Conservation (phyloP, 768 basidiomycete species). For the Auriculariales sp. region DNA sequence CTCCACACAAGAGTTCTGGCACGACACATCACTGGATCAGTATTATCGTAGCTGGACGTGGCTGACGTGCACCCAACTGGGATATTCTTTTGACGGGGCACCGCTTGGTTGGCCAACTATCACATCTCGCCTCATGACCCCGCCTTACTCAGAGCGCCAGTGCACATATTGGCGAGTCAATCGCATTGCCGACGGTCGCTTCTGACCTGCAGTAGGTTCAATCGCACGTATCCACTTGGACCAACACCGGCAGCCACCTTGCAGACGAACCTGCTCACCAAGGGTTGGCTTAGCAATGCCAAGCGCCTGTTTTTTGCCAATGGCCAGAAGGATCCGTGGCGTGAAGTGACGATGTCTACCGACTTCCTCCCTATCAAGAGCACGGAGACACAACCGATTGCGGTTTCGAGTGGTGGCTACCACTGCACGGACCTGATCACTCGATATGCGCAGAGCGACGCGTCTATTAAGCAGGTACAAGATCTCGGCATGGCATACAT, state of each 20-base stretch:
- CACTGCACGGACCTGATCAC: conserved; percentile 47
- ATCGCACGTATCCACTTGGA: conserved; percentile 42
- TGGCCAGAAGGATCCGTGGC: conserved; percentile 59
- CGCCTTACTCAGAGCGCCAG: conserved; percentile 37
- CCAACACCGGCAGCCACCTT: conserved; percentile 26
- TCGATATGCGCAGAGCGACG: conserved; percentile 27
- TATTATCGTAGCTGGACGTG: conserved; percentile 50
- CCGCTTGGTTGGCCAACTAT: conserved; percentile 23
- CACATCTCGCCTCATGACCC: conserved; percentile 40
- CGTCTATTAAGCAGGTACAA: conserved; percentile 41
- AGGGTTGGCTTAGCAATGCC: conserved; percentile 47
- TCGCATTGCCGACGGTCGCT: background rate
- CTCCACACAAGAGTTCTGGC: conserved; percentile 27
- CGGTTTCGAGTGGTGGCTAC: conserved; percentile 45
- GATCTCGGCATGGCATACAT: conserved; percentile 34
- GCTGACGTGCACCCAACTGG: conserved; percentile 67
- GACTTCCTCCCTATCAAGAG: conserved; percentile 29
- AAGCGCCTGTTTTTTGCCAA: conserved; percentile 56
- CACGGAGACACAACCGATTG: conserved; percentile 41
- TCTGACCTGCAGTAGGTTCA: conserved; percentile 45
- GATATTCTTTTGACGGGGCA: conserved; percentile 29
- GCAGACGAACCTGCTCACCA: conserved; percentile 33
- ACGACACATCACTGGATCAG: conserved; percentile 42
- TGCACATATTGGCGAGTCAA: conserved; percentile 2
- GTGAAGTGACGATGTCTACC: conserved; percentile 52